A percentile compares a stretch with the other conserved stretches of the same genome.
Conservation (phyloP, 352 stramenopile species). For the Globisporangium heterothallicum region DNA sequence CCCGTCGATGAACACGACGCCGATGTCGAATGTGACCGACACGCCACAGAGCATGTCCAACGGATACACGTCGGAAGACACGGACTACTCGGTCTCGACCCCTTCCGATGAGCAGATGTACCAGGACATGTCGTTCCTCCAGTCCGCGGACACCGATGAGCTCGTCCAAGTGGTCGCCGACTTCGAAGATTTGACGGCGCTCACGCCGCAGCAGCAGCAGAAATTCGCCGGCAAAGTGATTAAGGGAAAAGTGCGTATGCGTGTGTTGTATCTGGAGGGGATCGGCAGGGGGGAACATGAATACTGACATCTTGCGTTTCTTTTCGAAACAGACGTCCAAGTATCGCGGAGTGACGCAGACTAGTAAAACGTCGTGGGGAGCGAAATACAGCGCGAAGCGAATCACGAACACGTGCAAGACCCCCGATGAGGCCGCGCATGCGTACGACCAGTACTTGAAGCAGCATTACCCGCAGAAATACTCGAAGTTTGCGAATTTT, state of each 20-base stretch:
- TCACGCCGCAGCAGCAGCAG: constrained; percentile 37
- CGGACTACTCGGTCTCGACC: constrained; percentile 68
- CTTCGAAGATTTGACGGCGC: constrained; percentile 44
- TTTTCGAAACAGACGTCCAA: constrained; percentile 60
- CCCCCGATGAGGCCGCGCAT: constrained; percentile 73
- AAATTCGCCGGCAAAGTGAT: constrained; percentile 72
- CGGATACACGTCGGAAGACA: constrained; percentile 83
- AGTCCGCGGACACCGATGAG: constrained; percentile 48
- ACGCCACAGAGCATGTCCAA: constrained; percentile 41
- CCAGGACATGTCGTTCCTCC: constrained; percentile 69
- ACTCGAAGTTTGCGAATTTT: constrained; percentile 85
- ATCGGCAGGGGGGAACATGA: too few species aligned
- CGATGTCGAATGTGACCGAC: constrained; percentile 20
- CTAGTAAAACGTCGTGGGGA: constrained; percentile 84
- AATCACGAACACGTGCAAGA: constrained; percentile 87
- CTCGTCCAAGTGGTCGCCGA: constrained; percentile 58
- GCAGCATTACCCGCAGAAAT: constrained; percentile 76
- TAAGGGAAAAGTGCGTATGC: constrained; percentile 58
- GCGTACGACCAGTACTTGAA: constrained; percentile 84
- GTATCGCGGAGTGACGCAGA: constrained; percentile 81
- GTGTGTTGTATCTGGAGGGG: constrained; percentile 6
- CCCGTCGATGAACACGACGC: constrained; percentile 22
- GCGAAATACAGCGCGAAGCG: constrained; percentile 86
- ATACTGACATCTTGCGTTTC: neutral
- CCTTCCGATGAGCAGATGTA: constrained; percentile 71